phyloP scores from a whole-genome alignment of 257 asterid genomes.

The Solanum virginianum region DNA sequence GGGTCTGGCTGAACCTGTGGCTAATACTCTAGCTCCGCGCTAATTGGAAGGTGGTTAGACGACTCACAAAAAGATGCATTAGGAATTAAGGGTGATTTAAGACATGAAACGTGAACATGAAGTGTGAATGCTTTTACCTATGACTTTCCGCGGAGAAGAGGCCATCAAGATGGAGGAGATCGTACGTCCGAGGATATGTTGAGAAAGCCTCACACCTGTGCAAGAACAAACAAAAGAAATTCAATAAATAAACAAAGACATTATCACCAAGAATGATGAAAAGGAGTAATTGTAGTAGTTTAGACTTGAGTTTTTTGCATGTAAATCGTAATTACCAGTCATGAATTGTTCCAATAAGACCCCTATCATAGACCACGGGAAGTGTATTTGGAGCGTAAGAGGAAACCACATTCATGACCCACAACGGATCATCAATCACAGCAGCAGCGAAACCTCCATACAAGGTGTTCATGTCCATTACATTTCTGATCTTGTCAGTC shows the following conservation, averaged over 20 bases:
- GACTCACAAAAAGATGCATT: not conserved
- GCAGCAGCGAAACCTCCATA: conserved; percentile 22
- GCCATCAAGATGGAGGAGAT: conserved; percentile 18
- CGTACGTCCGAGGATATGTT: conserved; percentile 20
- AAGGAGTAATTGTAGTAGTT: not conserved
- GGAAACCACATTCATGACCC: conserved; percentile 26
- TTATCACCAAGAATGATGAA: not conserved
- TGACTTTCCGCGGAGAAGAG: conserved; percentile 22
- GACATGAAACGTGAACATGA: not conserved
- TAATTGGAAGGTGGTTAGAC: not conserved
- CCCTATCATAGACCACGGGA: conserved; percentile 19
- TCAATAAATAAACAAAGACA: not conserved
- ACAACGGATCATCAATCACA: conserved; percentile 10
- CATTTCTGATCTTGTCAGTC: conserved; percentile 17
- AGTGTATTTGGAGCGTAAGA: conserved; percentile 12
- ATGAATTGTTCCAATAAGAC: conserved; percentile 20
- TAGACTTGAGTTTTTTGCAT: not conserved
- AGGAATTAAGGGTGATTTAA: not conserved
- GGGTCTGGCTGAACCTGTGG: not conserved
- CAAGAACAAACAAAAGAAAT: not conserved
- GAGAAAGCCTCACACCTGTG: conserved; percentile 24
- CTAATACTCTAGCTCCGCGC: not conserved
- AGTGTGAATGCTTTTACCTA: not conserved
- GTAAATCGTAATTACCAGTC: conserved; percentile 13
- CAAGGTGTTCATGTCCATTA: conserved; percentile 19